Percentiles rank a stretch among this genome's conserved stretches.
Conservation (phyloP, 148 eudicot species). For the Drosera capensis region DNA sequence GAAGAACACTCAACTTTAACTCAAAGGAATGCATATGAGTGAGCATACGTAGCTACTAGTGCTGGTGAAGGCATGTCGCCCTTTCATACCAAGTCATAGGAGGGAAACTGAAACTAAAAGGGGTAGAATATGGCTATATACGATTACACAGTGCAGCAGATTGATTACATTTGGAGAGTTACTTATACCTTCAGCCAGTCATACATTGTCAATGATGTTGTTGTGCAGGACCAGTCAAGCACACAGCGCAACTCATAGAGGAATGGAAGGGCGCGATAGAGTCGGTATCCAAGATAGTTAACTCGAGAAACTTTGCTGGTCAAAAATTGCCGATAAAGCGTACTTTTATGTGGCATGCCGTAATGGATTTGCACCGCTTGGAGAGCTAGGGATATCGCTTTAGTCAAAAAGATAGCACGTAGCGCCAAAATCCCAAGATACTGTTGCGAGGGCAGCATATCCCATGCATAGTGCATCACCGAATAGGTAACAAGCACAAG, state of each 20-base stretch:
- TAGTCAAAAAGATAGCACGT: constrained; percentile 80
- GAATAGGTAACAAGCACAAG: constrained; percentile 78
- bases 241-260: constrained; percentile 94
- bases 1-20: too few relatives aligned
- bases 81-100: too few relatives aligned
- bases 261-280: constrained; percentile 94
- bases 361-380: constrained; percentile 96
- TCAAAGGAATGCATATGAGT: too few relatives aligned
- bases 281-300: constrained; percentile 73
- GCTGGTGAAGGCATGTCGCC: too few relatives aligned
- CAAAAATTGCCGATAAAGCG: constrained; percentile 86
- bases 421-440: constrained; percentile 68
- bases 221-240: constrained; percentile 99
- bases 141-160: background rate
- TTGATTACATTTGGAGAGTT: constrained; percentile 4
- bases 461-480: constrained; percentile 83
- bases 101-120: background rate
- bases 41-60: too few relatives aligned
- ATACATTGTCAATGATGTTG: constrained; percentile 95
- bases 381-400: constrained; percentile 80
- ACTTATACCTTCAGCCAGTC: constrained; percentile 94
- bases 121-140: background rate
- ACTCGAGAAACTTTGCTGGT: constrained; percentile 77
- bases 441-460: constrained; percentile 58
- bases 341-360: constrained; percentile 94